Percentiles rank a stretch among this genome's conserved stretches.
phyloP scores from a whole-genome alignment of 2,329 filamentous ascomycete genomes.

The Aureobasidium subglaciale region DNA sequence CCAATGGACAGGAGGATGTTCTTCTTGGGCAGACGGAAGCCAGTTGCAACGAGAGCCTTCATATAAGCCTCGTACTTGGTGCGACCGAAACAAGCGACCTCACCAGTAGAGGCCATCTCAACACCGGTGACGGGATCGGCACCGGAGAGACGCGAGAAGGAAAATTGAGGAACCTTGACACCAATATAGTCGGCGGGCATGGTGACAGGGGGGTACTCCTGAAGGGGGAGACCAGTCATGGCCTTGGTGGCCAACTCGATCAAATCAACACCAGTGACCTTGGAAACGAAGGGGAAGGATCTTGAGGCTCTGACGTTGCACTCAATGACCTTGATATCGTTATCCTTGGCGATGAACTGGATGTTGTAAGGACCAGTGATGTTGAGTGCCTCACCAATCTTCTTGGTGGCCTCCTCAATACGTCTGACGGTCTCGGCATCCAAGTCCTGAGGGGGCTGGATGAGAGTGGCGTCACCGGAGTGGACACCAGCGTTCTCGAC shows the following conservation, averaged over 20 bases:
- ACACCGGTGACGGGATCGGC: slow-evolving; percentile 95
- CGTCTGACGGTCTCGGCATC: slow-evolving; percentile 79
- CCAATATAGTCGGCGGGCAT: slow-evolving; percentile 79
- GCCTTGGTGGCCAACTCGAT: slow-evolving; percentile 99
- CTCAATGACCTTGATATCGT: slow-evolving; percentile 99
- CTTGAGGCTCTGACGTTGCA: slow-evolving; percentile 95
- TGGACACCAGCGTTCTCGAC: slow-evolving; percentile 98
- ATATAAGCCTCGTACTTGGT: slow-evolving; percentile 98
- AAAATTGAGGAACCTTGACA: slow-evolving; percentile 98
- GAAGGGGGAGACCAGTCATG: slow-evolving; percentile 77
- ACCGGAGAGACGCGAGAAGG: slow-evolving; percentile 92
- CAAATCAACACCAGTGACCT: slow-evolving; percentile 95
- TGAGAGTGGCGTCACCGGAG: slow-evolving; percentile 93
- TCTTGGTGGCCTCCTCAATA: slow-evolving; percentile 90
- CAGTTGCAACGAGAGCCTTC: slow-evolving; percentile 90
- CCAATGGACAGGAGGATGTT: slow-evolving; percentile 95
- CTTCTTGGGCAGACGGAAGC: slow-evolving; percentile 91
- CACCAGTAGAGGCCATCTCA: slow-evolving; percentile 98
- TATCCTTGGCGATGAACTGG: slow-evolving; percentile 98
- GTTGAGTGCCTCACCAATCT: slow-evolving; percentile 90
- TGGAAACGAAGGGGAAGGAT: slow-evolving; percentile 96
- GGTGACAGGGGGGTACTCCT: slow-evolving; percentile 70
- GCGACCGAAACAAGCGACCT: slow-evolving; percentile 91
- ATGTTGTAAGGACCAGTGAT: slow-evolving; percentile 98
- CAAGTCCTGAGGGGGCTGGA: slow-evolving; percentile 88